These are phyloP conservation scores for Ormosia emarginata DNA, from an alignment of 306 rosid species.

Conservation along the genomic window DNA sequence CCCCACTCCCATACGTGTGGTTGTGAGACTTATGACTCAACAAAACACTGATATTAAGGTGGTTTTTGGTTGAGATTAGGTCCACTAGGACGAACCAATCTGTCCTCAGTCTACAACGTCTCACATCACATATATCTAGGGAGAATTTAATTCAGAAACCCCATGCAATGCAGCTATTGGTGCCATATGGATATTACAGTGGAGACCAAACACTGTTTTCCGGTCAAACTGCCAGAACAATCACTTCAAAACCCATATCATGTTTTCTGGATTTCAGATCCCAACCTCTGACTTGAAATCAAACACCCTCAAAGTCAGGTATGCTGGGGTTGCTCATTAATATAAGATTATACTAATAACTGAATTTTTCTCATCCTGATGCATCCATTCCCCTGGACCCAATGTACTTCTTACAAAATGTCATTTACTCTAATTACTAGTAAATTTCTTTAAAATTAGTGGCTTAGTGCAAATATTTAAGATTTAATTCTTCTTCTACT, in stretches of 20 bases:
- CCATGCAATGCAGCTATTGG: neutral
- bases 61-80: conserved; percentile 10
- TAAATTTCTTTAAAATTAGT: too few species aligned
- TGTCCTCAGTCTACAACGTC: neutral
- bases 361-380: too few species aligned
- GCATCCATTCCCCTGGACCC: too few species aligned
- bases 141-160: neutral
- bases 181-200: neutral
- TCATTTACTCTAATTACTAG: too few species aligned
- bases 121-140: neutral
- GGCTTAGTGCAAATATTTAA: too few species aligned
- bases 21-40: conserved; percentile 19
- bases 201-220: conserved; percentile 25
- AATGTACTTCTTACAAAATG: too few species aligned
- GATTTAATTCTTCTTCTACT: neutral
- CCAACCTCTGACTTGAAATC: conserved; percentile 17
- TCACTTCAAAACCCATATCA: conserved; percentile 15
- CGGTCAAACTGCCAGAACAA: conserved; percentile 21
- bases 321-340: neutral
- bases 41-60: conserved; percentile 22
- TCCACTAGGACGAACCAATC: neutral
- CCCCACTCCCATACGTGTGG: conserved; percentile 44
- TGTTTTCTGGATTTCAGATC: conserved; percentile 61
- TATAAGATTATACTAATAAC: too few species aligned
- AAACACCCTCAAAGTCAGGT: neutral